A percentile compares a stretch with the other conserved stretches of the same genome.
Evolutionary conservation across 2,329 filamentous ascomycete species (phyloP).

Genomic region (Pestalotiopsis sp.): DNA sequence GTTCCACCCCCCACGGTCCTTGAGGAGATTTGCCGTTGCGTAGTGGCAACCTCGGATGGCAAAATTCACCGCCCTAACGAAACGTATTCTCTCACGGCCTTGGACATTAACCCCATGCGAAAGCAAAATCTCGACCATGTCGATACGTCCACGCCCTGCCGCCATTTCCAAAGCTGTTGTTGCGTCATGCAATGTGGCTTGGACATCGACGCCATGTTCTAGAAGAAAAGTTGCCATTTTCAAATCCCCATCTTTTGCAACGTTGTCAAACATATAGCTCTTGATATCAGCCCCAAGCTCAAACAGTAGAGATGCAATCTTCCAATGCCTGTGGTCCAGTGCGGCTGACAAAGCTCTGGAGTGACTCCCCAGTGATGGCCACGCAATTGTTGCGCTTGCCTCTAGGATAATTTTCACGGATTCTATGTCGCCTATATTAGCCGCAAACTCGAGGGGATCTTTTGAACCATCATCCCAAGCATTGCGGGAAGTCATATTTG

Average conservation of each 20-base stretch:
- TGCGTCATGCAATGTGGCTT: too few relatives aligned
- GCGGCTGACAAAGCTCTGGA: too few relatives aligned
- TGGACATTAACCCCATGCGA: neutral
- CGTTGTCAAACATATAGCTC: fast-evolving
- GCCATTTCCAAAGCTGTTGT: neutral
- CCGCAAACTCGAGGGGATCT: neutral
- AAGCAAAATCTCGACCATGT: neutral
- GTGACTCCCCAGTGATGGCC: too few relatives aligned
- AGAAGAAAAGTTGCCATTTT: neutral
- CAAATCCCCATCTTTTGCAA: neutral
- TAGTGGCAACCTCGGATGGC: neutral
- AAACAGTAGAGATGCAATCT: neutral
- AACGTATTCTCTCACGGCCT: neutral
- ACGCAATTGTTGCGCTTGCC: too few relatives aligned
- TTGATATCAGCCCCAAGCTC: neutral
- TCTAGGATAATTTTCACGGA: neutral
- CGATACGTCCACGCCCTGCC: neutral
- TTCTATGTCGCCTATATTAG: neutral
- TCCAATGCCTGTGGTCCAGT: neutral
- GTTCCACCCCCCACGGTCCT: neutral
- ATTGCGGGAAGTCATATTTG: neutral
- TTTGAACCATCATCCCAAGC: too few relatives aligned
- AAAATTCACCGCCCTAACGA: neutral
- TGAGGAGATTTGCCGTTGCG: neutral
- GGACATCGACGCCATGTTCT: neutral